phyloP scores from a whole-genome alignment of 352 stramenopile genomes.

The Phytophthora sansomeana region DNA sequence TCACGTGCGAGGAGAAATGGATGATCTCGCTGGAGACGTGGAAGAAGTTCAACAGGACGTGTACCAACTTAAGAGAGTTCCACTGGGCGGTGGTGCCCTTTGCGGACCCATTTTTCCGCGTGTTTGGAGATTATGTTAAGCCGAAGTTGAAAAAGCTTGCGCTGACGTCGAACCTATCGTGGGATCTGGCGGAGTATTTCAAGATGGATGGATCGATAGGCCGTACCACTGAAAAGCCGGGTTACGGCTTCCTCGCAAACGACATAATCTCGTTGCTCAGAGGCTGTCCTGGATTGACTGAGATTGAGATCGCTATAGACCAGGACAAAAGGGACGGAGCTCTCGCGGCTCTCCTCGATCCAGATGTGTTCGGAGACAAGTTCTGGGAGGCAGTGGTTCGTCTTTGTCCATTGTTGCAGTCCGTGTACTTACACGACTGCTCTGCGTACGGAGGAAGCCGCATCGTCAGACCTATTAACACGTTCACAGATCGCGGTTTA shows the following conservation, averaged over 20 bases:
- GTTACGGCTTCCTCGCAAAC: constrained; percentile 36
- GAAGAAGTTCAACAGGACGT: constrained; percentile 46
- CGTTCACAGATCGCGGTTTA: constrained; percentile 46
- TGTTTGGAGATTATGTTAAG: constrained; percentile 51
- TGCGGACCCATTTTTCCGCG: constrained; percentile 50
- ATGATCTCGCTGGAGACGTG: constrained; percentile 43
- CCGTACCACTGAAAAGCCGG: constrained; percentile 11
- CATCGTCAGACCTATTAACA: constrained; percentile 31
- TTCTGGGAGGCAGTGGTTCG: constrained; percentile 39
- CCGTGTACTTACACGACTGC: constrained; percentile 35
- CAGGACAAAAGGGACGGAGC: constrained; percentile 41
- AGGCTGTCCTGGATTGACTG: constrained; percentile 44
- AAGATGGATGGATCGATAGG: not conserved
- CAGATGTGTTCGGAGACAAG: constrained; percentile 47
- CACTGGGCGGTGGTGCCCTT: constrained; percentile 50
- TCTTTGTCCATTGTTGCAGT: constrained; percentile 41
- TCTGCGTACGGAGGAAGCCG: constrained; percentile 40
- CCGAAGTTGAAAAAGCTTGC: constrained; percentile 41
- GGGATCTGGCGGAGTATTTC: constrained; percentile 51
- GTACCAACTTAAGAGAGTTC: constrained; percentile 47
- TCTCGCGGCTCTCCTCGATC: constrained; percentile 23
- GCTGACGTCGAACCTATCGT: constrained; percentile 51
- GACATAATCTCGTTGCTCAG: constrained; percentile 39
- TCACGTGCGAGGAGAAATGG: constrained; percentile 44
- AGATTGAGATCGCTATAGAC: constrained; percentile 50